Evolutionary conservation across 75 land plant genomes (phyloP).

Genomic region (Adiantum capillusveneris): DNA sequence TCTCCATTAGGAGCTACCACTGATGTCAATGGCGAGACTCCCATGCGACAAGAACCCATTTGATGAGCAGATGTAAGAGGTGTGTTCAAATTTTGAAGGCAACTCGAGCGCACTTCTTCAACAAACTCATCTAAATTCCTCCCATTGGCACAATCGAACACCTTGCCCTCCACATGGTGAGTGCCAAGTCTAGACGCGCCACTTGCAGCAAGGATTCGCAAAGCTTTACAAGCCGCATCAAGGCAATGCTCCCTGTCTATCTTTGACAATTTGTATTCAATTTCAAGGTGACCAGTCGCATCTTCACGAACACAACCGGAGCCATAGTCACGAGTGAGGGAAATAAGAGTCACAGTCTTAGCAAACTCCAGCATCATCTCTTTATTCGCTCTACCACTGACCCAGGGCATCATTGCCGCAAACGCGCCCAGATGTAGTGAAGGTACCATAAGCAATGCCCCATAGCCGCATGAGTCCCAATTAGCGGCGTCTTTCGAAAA

Average conservation of each 20-base stretch:
- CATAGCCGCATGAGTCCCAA: constrained; percentile 10
- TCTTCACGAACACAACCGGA: constrained; percentile 40
- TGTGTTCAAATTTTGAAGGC: constrained; percentile 16
- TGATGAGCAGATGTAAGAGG: constrained; percentile 32
- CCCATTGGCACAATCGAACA: not conserved
- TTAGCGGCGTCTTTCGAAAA: constrained; percentile 28
- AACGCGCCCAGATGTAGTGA: constrained; percentile 44
- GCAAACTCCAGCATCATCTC: constrained; percentile 40
- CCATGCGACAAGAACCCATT: constrained; percentile 30
- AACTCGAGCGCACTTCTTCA: constrained; percentile 24
- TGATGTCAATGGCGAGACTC: not conserved
- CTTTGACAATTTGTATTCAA: constrained; percentile 32
- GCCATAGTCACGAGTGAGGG: constrained; percentile 57
- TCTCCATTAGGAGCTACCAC: constrained; percentile 14
- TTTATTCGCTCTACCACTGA: constrained; percentile 37
- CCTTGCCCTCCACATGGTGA: constrained; percentile 40
- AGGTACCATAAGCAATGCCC: constrained; percentile 46
- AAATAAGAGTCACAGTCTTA: constrained; percentile 48
- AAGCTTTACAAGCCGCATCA: constrained; percentile 35
- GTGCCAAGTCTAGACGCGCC: constrained; percentile 77
- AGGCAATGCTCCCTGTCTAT: constrained; percentile 41
- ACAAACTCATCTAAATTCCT: not conserved
- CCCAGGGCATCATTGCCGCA: constrained; percentile 30
- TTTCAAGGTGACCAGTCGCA: constrained; percentile 16
- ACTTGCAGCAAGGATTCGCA: constrained; percentile 67